Evolutionary conservation across 305 asterid genomes (phyloP).

Genomic region (Fraxinus floribunda): DNA sequence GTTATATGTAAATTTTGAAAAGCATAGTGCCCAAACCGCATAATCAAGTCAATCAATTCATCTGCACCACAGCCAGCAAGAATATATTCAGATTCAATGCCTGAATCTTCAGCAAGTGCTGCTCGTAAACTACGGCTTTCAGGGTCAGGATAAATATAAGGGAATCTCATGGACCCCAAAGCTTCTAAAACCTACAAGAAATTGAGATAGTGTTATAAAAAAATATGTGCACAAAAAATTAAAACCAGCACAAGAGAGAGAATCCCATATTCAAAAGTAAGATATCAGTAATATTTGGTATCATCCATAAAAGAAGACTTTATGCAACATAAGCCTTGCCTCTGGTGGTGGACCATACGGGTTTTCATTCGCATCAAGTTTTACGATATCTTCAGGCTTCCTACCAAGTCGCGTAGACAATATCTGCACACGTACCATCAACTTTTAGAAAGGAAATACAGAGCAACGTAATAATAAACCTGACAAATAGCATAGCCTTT

Average conservation of each 20-base stretch:
- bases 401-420: conserved; percentile 86
- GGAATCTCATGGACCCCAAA: conserved; percentile 78
- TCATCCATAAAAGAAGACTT: conserved; percentile 1
- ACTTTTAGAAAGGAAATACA: conserved; percentile 5
- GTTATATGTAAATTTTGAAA: conserved; percentile 15
- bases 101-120: conserved; percentile 91
- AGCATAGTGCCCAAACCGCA: conserved; percentile 57
- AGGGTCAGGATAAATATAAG: conserved; percentile 94
- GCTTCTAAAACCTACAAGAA: conserved; percentile 79
- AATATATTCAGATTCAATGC: conserved; percentile 78
- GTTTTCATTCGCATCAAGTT: conserved; percentile 91
- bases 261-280: not conserved
- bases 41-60: conserved; percentile 90
- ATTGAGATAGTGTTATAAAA: conserved; percentile 14
- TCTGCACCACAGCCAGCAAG: conserved; percentile 97
- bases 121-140: conserved; percentile 90
- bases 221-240: conserved; percentile 1
- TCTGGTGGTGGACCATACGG: conserved; percentile 99
- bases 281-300: not conserved
- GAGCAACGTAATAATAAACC: conserved; percentile 1
- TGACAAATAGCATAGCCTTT: not conserved
- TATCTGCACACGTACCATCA: conserved; percentile 47
- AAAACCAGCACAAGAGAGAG: not conserved
- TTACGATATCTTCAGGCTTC: conserved; percentile 90
- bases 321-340: conserved; percentile 39